Percentiles rank a stretch among this genome's conserved stretches.
These are phyloP conservation scores for Narthecium ossifragum DNA, from an alignment of 106 monocot species.

Conservation along the genomic window DNA sequence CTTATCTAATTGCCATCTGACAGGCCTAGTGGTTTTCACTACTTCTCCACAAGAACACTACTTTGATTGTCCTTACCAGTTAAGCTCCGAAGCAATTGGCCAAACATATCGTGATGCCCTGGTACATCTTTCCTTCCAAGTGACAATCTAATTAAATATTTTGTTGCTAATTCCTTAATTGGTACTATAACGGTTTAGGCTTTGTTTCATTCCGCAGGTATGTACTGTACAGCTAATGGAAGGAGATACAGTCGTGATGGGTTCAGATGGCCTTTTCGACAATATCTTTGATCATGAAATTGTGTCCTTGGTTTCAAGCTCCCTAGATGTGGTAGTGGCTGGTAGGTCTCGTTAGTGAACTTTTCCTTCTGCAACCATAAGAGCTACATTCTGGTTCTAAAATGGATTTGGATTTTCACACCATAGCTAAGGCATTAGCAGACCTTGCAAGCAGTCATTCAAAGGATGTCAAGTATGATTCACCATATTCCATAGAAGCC, in stretches of 20 bases:
- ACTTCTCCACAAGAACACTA: constrained; percentile 85
- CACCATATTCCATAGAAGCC: constrained; percentile 72
- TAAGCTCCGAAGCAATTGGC: constrained; percentile 69
- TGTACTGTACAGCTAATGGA: constrained; percentile 56
- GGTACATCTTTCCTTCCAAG: constrained; percentile 30
- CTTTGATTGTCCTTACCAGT: constrained; percentile 93
- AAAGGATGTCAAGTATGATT: constrained; percentile 65
- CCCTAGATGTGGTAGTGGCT: constrained; percentile 36
- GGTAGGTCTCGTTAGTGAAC: constrained; percentile 25
- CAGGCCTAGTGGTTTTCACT: constrained; percentile 63
- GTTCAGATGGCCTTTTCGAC: constrained; percentile 93
- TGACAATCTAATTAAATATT: not conserved
- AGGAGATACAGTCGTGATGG: constrained; percentile 75
- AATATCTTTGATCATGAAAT: constrained; percentile 86
- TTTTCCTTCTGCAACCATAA: not conserved
- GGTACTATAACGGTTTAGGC: not conserved
- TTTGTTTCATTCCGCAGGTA: constrained; percentile 31
- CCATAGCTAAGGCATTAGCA: constrained; percentile 72
- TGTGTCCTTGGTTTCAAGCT: constrained; percentile 37
- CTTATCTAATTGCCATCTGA: constrained; percentile 2
- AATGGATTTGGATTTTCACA: not conserved
- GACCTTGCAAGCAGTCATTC: constrained; percentile 73
- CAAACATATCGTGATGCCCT: constrained; percentile 87
- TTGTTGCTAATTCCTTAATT: not conserved
- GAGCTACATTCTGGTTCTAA: constrained; percentile 1